Evolutionary conservation across 805 yeast genomes (phyloP).

Genomic region (Cyberlindnera galapagoensis): DNA sequence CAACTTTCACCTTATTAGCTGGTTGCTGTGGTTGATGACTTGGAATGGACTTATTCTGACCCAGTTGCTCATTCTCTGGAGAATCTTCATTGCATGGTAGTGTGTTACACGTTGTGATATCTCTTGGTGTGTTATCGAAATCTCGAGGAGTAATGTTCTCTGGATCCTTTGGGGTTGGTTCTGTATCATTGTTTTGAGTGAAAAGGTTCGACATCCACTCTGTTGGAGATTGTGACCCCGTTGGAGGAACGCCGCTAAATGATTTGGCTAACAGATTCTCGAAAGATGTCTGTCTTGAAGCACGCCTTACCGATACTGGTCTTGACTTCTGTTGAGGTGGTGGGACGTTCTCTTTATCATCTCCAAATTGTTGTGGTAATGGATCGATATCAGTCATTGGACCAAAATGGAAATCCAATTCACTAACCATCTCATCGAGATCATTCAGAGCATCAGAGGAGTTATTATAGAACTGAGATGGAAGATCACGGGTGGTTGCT

Average conservation of each 20-base stretch:
- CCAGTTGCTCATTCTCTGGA: conserved; percentile 11
- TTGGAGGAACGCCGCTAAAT: conserved; percentile 25
- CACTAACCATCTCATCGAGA: conserved; percentile 27
- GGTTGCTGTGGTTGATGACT: conserved; percentile 5
- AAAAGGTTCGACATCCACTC: conserved; percentile 24
- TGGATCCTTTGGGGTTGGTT: conserved; percentile 23
- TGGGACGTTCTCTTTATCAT: conserved; percentile 33
- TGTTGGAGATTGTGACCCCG: conserved; percentile 16
- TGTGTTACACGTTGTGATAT: conserved; percentile 25
- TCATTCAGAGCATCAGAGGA: conserved; percentile 31
- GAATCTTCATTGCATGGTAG: conserved; percentile 25
- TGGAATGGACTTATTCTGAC: conserved; percentile 1
- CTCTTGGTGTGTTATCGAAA: conserved; percentile 23
- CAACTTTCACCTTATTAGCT: not conserved
- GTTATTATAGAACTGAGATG: conserved; percentile 10
- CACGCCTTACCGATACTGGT: conserved; percentile 14
- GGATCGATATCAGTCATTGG: conserved; percentile 27
- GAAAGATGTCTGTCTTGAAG: conserved; percentile 29
- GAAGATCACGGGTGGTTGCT: conserved; percentile 1
- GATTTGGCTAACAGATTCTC: conserved; percentile 34
- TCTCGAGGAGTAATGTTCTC: conserved; percentile 13
- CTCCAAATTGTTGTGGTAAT: conserved; percentile 16
- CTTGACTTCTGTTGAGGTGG: conserved; percentile 21
- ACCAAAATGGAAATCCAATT: conserved; percentile 25
- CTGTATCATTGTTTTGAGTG: conserved; percentile 10